phyloP scores from a whole-genome alignment of 140 eudicot genomes.

The Flaveria floridana region DNA sequence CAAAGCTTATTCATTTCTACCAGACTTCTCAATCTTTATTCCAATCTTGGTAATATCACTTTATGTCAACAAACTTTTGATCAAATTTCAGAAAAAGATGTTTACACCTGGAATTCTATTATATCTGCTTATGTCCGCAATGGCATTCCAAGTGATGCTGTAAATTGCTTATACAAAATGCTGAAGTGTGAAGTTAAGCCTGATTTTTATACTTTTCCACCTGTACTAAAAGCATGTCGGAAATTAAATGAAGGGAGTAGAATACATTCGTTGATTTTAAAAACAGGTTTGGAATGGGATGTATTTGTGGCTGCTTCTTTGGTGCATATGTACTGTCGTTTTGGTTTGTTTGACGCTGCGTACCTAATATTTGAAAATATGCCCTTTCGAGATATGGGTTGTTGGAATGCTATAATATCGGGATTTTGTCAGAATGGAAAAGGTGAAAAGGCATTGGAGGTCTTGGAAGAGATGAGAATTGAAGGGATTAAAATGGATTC shows the following conservation, averaged over 20 bases:
- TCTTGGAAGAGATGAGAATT: conserved; percentile 64
- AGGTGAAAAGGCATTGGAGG: conserved; percentile 52
- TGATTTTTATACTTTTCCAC: conserved; percentile 82
- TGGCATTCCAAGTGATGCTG: conserved; percentile 52
- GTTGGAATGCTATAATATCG: conserved; percentile 87
- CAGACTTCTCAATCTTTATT: conserved; percentile 65
- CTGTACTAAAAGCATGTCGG: conserved; percentile 74
- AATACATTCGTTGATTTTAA: conserved; percentile 61
- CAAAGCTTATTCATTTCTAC: conserved; percentile 59
- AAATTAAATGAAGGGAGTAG: conserved; percentile 51
- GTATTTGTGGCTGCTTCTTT: conserved; percentile 78
- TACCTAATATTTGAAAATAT: conserved; percentile 53
- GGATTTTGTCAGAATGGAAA: conserved; percentile 81
- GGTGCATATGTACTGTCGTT: conserved; percentile 86
- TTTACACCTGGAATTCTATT: conserved; percentile 87
- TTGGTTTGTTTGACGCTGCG: conserved; percentile 53
- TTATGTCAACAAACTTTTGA: conserved; percentile 53
- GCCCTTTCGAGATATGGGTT: conserved; percentile 79
- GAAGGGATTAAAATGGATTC: conserved; percentile 67
- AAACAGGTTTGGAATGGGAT: conserved; percentile 75
- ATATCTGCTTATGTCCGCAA: conserved; percentile 69
- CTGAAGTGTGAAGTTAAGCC: conserved; percentile 55
- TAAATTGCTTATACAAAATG: conserved; percentile 57
- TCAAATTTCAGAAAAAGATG: conserved; percentile 51
- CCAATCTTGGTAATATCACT: conserved; percentile 54